Evolutionary conservation across 495 filamentous ascomycete genomes (phyloP), one percentile per base, ranked within the genome.

Genomic region (Tuber brumale): DNA sequence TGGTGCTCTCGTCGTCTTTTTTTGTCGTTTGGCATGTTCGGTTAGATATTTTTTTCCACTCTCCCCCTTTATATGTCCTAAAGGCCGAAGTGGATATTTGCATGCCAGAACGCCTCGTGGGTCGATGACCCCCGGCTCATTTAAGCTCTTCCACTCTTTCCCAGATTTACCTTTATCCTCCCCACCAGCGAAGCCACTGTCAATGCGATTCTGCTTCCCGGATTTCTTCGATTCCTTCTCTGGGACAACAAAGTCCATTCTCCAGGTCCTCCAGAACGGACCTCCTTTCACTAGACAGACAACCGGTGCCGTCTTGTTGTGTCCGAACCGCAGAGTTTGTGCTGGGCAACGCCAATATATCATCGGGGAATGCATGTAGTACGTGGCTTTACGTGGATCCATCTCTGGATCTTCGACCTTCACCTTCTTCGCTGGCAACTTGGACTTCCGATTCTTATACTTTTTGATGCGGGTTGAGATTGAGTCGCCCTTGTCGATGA

Each of bases 201-300:
- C 79, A 35, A 77, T 66, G 61, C 78, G 74, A 23, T n/a, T 57
- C 19, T 14, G 12, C 41, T 51, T 70, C 43, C 51, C 43, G 12
- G 51, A 35, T 16, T 71, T 41, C 45, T 69, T 72, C 70, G 66
- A 70, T 27, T 70, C 66, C 61, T 76, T 70, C 76, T 75, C 75
- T 10, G 79, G 76, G 8, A 74, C 79, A 51, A 69, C 73, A 61
- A 81, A 81, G 70, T 76, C 79, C 19, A 81, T 39, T 69, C 61
- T 81, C 80, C 80, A 81, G 16, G 75, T 74, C 69, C 80, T 72
- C 80, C 80, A 81, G 45, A 81, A 81, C 70, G 71, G 78, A 31
- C 70, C 69, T 19, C 79, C 75, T 12, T 81, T 16, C 16, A 81
- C 66, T 19, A 81, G 73, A 35, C 80, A 81, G 43, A 81, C 48